These are phyloP conservation scores for Phytophthora crassamura DNA, from an alignment of 352 stramenopile genomes.

Conservation along the genomic window DNA sequence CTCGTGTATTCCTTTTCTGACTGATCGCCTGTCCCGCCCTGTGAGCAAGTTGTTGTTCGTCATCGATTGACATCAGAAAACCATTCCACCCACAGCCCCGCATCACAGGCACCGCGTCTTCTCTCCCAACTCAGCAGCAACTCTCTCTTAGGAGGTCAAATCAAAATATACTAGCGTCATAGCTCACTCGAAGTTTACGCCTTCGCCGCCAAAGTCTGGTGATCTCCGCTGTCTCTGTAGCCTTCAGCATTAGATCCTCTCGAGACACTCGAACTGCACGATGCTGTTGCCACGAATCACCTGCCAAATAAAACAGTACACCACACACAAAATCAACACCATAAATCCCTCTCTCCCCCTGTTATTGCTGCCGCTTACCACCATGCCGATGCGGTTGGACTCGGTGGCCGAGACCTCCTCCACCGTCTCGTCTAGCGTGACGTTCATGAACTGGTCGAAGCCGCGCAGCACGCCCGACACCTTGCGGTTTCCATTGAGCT, in stretches of 20 bases:
- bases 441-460: slow-evolving; percentile 98
- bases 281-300: slow-evolving; percentile 92
- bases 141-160: slow-evolving; percentile 14
- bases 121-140: neutral
- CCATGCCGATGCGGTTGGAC: slow-evolving; percentile 92
- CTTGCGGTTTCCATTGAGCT: slow-evolving; percentile 96
- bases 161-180: slow-evolving; percentile 29
- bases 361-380: slow-evolving; percentile 67
- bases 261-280: slow-evolving; percentile 91
- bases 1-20: no score
- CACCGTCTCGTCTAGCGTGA: slow-evolving; percentile 95
- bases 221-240: neutral
- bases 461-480: slow-evolving; percentile 93
- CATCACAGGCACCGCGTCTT: neutral
- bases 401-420: slow-evolving; percentile 90
- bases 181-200: neutral
- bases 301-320: slow-evolving; percentile 27
- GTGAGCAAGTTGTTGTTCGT: no score
- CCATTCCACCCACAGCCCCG: neutral
- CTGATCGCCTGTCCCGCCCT: no score
- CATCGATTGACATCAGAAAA: no score
- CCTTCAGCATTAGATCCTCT: slow-evolving; percentile 61
- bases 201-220: neutral
- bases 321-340: neutral
- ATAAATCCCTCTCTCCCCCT: neutral